phyloP scores from a whole-genome alignment of 2,329 filamentous ascomycete species.

The Helminthosporium solani region DNA sequence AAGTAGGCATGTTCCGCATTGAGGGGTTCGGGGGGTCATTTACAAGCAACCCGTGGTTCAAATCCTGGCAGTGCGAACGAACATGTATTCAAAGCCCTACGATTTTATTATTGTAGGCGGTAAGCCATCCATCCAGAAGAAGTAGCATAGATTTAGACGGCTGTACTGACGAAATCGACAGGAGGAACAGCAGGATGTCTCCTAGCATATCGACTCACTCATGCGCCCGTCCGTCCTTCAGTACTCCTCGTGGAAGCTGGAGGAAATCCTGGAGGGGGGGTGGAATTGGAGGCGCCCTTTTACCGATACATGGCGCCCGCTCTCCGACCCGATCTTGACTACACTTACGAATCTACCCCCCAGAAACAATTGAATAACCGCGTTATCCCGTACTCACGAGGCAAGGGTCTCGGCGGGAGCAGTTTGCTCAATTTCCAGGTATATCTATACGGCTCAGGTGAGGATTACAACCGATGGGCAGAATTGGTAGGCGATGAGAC shows the following conservation, averaged over 20 bases:
- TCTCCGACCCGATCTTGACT: conserved; percentile 54
- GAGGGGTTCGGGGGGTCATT: too few species aligned
- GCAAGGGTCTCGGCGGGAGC: conserved; percentile 53
- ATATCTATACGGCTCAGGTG: conserved; percentile 51
- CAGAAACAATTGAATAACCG: conserved; percentile 46
- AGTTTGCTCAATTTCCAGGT: conserved; percentile 49
- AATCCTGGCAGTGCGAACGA: too few species aligned
- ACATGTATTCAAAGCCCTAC: conserved; percentile 9
- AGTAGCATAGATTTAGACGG: not conserved
- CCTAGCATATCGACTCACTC: conserved; percentile 56
- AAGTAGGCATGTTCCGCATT: too few species aligned
- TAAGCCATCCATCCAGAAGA: conserved; percentile 15
- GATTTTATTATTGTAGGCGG: conserved; percentile 48
- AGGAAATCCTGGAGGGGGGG: conserved; percentile 50
- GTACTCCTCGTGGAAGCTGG: conserved; percentile 66
- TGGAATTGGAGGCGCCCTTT: conserved; percentile 46
- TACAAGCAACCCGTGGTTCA: too few species aligned
- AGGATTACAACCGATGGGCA: conserved; percentile 65
- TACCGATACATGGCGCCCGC: conserved; percentile 52
- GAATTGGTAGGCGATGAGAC: conserved; percentile 55
- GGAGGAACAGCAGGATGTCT: conserved; percentile 62
- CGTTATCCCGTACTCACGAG: conserved; percentile 47
- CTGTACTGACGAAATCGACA: conserved; percentile 20
- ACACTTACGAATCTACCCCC: conserved; percentile 50
- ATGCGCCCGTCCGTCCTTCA: conserved; percentile 48